phyloP scores from a whole-genome alignment of 2,329 filamentous ascomycete genomes.

The Sordariomycetes sp. region DNA sequence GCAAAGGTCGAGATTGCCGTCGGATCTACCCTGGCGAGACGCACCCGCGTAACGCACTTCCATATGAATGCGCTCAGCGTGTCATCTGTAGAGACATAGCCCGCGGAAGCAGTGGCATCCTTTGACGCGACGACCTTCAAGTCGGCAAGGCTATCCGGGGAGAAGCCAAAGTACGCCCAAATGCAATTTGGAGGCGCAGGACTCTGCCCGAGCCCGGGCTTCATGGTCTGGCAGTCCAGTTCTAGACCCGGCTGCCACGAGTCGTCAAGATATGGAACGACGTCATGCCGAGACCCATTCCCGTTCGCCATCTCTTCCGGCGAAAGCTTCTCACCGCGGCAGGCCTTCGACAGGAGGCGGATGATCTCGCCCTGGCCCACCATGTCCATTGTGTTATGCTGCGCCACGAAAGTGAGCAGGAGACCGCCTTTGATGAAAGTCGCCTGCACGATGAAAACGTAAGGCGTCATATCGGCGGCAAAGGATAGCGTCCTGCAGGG shows the following conservation, averaged over 20 bases:
- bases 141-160: constrained; percentile 16
- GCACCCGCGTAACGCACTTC: constrained; percentile 26
- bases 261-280: constrained; percentile 21
- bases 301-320: constrained; percentile 25
- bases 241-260: constrained; percentile 19
- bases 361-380: constrained; percentile 32
- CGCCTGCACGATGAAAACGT: constrained; percentile 31
- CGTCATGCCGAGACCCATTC: constrained; percentile 22
- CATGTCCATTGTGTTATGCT: constrained; percentile 38
- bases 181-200: constrained; percentile 13
- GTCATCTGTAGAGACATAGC: constrained; percentile 40
- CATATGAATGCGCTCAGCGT: constrained; percentile 36
- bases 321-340: constrained; percentile 27
- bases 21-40: constrained; percentile 18
- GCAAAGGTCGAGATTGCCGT: constrained; percentile 18
- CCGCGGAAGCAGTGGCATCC: constrained; percentile 8
- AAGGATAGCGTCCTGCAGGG: constrained; percentile 6
- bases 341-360: constrained; percentile 32
- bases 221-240: constrained; percentile 18
- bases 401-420: constrained; percentile 30
- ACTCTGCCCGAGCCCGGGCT: neutral
- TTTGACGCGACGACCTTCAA: constrained; percentile 25
- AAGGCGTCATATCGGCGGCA: constrained; percentile 7
- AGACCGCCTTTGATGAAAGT: constrained; percentile 35
- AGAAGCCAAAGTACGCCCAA: constrained; percentile 33